These are phyloP conservation scores for Plasmodium gonderi DNA, from an alignment of 169 alveolate genomes.

Conservation along the genomic window DNA sequence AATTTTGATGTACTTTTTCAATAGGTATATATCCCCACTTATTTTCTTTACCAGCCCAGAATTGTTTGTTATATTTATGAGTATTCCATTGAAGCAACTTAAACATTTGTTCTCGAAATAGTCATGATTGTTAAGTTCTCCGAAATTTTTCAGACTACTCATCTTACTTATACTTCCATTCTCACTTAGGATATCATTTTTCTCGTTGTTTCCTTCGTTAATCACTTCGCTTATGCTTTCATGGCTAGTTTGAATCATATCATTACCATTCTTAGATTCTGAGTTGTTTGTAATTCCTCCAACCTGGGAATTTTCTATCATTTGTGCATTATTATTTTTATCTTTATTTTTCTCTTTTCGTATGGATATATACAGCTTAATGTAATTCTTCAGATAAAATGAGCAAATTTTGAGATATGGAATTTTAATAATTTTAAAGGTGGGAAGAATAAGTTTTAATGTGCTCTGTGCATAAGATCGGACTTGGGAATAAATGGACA, in stretches of 20 bases:
- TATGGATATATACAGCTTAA: constrained; percentile 10
- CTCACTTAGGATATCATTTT: not conserved
- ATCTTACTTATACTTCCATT: not conserved
- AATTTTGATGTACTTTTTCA: constrained; percentile 58
- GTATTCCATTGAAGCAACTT: constrained; percentile 50
- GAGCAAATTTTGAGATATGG: constrained; percentile 49
- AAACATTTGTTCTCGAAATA: constrained; percentile 69
- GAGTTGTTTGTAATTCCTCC: not conserved
- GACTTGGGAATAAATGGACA: constrained; percentile 69
- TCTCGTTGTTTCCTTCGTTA: not conserved
- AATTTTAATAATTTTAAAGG: constrained; percentile 55
- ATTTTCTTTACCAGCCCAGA: constrained; percentile 61
- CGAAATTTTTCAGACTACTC: constrained; percentile 2
- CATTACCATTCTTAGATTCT: no score
- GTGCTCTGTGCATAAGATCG: constrained; percentile 72
- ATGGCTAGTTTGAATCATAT: no score
- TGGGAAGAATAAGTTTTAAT: constrained; percentile 45
- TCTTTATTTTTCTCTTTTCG: not conserved
- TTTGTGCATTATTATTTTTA: not conserved
- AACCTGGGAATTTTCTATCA: not conserved
- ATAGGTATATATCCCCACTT: constrained; percentile 17
- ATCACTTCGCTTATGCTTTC: not conserved
- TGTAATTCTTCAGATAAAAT: constrained; percentile 47
- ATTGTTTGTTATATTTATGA: constrained; percentile 30
- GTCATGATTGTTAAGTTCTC: constrained; percentile 23